Evolutionary conservation across 305 asterid genomes (phyloP), one percentile per base, ranked within the genome.

Genomic region (Galium porrigens): DNA sequence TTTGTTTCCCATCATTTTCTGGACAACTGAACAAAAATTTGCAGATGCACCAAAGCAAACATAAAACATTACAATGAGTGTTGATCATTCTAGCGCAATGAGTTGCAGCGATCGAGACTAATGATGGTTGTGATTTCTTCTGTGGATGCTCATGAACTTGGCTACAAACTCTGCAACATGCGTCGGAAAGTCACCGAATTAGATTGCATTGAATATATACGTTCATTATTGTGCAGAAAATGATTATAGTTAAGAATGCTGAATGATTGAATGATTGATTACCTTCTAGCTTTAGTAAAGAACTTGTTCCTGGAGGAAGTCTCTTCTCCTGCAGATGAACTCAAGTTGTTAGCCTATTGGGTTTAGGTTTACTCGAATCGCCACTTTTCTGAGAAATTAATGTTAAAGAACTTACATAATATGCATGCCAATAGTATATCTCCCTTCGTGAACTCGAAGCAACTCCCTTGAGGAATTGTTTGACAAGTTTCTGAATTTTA

Each of bases 341-440:
- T 67, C 15, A 55, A 20, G 30, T 15, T 68, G 58, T 70, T 46
- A 71, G 30, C 61, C 65, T 55, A 41, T 37, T 34, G 58, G 34
- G 36, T 52, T 66, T 34, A 61, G 7, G 22, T 46, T 57, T 12
- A 22, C 22, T 1, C 48, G 62, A 17, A 29, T 33, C 11, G 41
- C 15, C 58, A 69, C n/a, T 33, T 10, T 41, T 65, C 67, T 53
- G 63, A 36, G 5, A 58, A 69, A 22, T 41, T 41, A 41, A 34
- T 33, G 46, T 33, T 59, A 15, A 3, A 33, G 17, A 63, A 77
- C 96, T 86, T 85, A 89, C 95, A 74, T 89, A 89, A 73, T 89
- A 89, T 25, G 90, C 90, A 68, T 89, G 79, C 96, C 96, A 89
- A 73, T 85, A 89, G 75, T 89, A 85, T 33, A 89, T 74, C 71